Base-by-base conservation (phyloP, 768 basidiomycete genomes). In the Xanthoconium stramineum region DNA sequence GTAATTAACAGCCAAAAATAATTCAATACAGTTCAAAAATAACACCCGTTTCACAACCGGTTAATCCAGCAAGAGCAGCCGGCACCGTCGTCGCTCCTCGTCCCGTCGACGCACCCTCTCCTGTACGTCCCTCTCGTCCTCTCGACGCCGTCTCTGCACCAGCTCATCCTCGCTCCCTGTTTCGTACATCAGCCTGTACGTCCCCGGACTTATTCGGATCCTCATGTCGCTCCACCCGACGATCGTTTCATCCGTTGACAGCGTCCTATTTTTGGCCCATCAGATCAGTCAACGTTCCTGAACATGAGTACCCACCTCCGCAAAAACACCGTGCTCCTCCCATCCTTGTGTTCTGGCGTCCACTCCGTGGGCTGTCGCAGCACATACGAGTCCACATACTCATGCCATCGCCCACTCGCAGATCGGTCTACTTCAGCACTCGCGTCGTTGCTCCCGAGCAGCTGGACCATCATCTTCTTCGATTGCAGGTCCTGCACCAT, bases 331-430 rank as follows among this genome's bases (percentile, higher is more conserved):
- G 60, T 57, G 70, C 73, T 53, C 65, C 65, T 70, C 72, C 72
- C 59, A 58, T 68, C 66, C 72, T 52, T 66, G 57, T 61, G 64
- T 56, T 73, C 74, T 3, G 82, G 80, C 42, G 80, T 40, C 88
- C 89, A 89, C 63, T 91, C 89, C 13, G 88, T 90, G 7, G 84
- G 82, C 58, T 86, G 76, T 40, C 75, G 78, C 75, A 86, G 79
- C 59, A 88, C 84, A 64, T 85, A 93, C 38, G 85, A 84, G 63
- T 84, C 83, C 56, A 87, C 74, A 63, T 93, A 91, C 66, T 83
- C 86, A 47, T 82, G 73, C 90, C 91, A 92, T 50, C 89, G 83
- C 43, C 74, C 76, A 15, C 72, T 55, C 36, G 76, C 63, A 12
- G 77, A 74, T 45, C 78, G 79, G 50, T 81, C 81, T 24, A 79